Evolutionary conservation across 148 eudicot genomes (phyloP).

Genomic region (Chenopodium suecicum): DNA sequence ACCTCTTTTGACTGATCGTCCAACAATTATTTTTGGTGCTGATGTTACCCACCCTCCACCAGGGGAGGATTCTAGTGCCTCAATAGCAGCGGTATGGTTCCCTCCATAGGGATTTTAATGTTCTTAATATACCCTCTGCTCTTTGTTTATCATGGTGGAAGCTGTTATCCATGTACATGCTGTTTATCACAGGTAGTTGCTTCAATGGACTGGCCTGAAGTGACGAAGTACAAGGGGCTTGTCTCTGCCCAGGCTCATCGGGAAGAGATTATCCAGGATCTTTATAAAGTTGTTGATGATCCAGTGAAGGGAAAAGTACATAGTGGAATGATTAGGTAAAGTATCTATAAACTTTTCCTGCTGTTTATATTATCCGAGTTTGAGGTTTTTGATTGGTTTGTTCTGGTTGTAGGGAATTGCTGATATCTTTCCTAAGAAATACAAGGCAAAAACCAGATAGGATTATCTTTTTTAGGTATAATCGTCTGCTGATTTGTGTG

Average conservation of each 20-base stretch:
- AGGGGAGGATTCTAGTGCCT: conserved; percentile 84
- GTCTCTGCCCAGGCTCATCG: conserved; percentile 67
- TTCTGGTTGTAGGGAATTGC: conserved; percentile 49
- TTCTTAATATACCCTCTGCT: neutral
- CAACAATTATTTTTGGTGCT: conserved; percentile 85
- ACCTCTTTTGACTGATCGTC: conserved; percentile 48
- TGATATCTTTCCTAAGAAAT: conserved; percentile 36
- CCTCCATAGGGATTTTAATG: neutral
- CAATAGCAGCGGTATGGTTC: conserved; percentile 77
- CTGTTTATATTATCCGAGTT: too few relatives aligned
- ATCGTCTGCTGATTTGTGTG: neutral
- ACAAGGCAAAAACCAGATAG: conserved; percentile 47
- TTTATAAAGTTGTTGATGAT: conserved; percentile 43
- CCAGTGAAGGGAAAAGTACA: conserved; percentile 37
- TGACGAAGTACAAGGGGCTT: conserved; percentile 72
- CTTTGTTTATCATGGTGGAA: too few relatives aligned
- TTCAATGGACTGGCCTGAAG: conserved; percentile 84
- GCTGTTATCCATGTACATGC: neutral
- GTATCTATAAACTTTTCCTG: too few relatives aligned
- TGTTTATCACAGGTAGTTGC: conserved; percentile 66
- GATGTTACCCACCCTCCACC: conserved; percentile 90
- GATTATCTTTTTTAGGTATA: conserved; percentile 77
- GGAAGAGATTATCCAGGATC: conserved; percentile 65
- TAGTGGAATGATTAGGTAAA: conserved; percentile 72
- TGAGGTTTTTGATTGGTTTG: neutral